phyloP scores from a whole-genome alignment of 23 red algal genomes.

The Chondrus crispus region DNA sequence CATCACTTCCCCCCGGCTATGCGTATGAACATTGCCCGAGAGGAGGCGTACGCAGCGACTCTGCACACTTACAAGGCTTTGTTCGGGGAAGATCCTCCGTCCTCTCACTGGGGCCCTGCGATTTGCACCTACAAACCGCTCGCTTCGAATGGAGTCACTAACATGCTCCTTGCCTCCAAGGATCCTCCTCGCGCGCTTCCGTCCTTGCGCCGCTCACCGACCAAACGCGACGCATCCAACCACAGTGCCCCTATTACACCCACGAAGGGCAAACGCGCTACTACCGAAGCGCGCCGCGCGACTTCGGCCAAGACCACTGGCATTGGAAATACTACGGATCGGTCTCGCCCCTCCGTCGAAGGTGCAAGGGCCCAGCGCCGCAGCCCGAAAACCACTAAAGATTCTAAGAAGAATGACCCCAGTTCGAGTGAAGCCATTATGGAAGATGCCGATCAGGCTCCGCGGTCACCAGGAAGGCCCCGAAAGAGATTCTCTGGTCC shows the following conservation, averaged over 20 bases:
- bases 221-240: neutral
- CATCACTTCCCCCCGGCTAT: slow-evolving; percentile 66
- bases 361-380: neutral
- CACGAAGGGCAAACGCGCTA: neutral
- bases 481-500: neutral
- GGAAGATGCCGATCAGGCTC: neutral
- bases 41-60: slow-evolving; percentile 40
- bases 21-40: slow-evolving; percentile 38
- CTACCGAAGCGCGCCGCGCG: neutral
- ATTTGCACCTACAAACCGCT: slow-evolving; percentile 27
- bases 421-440: neutral
- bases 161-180: neutral
- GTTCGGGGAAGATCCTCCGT: slow-evolving; percentile 29
- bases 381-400: neutral
- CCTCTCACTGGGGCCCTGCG: slow-evolving; percentile 12
- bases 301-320: neutral
- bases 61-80: slow-evolving; percentile 34
- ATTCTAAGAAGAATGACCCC: neutral
- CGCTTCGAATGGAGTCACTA: neutral
- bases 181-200: neutral
- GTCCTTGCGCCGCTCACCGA: neutral
- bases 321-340: neutral
- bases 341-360: neutral
- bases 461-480: neutral
- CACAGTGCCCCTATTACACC: neutral